A percentile compares a stretch with the other conserved stretches of the same genome.
Conservation (phyloP, 2,329 filamentous ascomycete species). For the Fusarium hainanense region DNA sequence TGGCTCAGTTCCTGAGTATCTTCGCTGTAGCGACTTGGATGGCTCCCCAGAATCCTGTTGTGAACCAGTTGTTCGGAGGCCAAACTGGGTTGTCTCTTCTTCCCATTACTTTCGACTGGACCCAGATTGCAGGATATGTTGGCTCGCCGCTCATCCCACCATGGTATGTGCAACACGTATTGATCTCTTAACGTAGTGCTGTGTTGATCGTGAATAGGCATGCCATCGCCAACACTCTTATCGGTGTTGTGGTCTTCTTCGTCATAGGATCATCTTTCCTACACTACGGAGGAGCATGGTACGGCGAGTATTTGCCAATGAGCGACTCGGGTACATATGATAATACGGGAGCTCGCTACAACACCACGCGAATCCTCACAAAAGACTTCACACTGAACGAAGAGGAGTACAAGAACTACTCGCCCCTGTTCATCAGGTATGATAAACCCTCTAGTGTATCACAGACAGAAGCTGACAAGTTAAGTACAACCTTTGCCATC, state of each 20-base stretch:
- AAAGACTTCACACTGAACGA: slow-evolving; percentile 71
- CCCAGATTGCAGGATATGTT: slow-evolving; percentile 75
- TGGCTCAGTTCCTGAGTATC: slow-evolving; percentile 75
- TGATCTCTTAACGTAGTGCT: background rate
- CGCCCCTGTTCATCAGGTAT: slow-evolving; percentile 71
- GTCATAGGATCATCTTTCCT: slow-evolving; percentile 68
- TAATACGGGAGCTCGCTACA: slow-evolving; percentile 73
- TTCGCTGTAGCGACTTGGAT: slow-evolving; percentile 81
- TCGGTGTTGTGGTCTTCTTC: slow-evolving; percentile 74
- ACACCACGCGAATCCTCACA: slow-evolving; percentile 72
- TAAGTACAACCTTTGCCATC: slow-evolving; percentile 76
- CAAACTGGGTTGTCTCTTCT: slow-evolving; percentile 74
- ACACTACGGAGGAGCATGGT: slow-evolving; percentile 75
- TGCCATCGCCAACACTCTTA: slow-evolving; percentile 77
- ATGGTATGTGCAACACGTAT: slow-evolving; percentile 58
- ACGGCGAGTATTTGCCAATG: slow-evolving; percentile 72
- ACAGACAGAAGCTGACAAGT: slow-evolving; percentile 14
- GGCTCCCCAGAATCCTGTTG: slow-evolving; percentile 71
- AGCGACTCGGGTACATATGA: slow-evolving; percentile 78
- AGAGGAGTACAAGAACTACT: slow-evolving; percentile 73
- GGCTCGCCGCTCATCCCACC: slow-evolving; percentile 76
- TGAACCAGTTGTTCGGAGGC: slow-evolving; percentile 81
- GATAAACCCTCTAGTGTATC: background rate
- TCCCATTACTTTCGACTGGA: slow-evolving; percentile 82
- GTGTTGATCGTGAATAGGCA: slow-evolving; percentile 56